Percentiles rank a stretch among this genome's conserved stretches.
phyloP scores from a whole-genome alignment of 345 rosid species.

The Citrus inodora region DNA sequence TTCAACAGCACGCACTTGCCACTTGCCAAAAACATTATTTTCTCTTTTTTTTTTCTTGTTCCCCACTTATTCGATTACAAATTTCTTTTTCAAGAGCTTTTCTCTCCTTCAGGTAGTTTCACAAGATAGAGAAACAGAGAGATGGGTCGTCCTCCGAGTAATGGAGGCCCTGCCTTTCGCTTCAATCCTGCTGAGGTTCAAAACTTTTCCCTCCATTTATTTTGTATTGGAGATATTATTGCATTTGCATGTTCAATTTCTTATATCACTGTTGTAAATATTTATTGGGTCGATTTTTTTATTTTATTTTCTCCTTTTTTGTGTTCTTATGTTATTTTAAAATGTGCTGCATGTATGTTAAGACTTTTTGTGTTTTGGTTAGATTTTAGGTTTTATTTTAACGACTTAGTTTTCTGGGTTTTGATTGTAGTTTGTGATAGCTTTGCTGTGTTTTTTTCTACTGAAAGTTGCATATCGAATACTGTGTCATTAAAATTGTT shows the following conservation, averaged over 20 bases:
- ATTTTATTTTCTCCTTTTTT: background rate
- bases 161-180: constrained; percentile 97
- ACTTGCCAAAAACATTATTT: background rate
- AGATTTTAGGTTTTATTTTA: background rate
- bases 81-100: too few relatives aligned
- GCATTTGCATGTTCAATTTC: background rate
- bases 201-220: background rate
- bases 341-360: background rate
- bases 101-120: background rate
- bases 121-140: background rate
- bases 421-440: background rate
- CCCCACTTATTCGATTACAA: background rate
- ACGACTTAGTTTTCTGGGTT: background rate
- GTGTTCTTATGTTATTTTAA: too few relatives aligned
- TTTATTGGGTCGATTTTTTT: background rate
- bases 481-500: background rate
- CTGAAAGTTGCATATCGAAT: background rate
- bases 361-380: background rate
- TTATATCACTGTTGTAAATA: background rate
- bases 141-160: constrained; percentile 97
- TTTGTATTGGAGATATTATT: background rate
- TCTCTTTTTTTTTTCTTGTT: background rate
- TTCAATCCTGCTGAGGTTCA: constrained; percentile 69
- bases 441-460: background rate
- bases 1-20: background rate